A percentile compares a stretch with the other conserved stretches of the same genome.
These are phyloP conservation scores for Blastobotrys ciferrii DNA, from an alignment of 1,139 yeast genomes.

Conservation along the genomic window DNA sequence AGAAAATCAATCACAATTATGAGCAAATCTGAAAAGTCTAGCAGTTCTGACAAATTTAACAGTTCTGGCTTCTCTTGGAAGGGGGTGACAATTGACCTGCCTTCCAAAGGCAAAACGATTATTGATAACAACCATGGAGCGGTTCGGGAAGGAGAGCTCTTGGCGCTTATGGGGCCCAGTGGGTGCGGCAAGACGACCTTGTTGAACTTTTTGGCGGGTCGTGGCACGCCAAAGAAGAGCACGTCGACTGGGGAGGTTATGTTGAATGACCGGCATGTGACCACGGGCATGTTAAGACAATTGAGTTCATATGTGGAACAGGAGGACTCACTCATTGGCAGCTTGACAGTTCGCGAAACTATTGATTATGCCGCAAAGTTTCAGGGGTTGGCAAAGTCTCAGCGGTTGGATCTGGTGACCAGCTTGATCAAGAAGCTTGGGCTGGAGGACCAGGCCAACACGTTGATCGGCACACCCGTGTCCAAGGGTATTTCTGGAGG, in stretches of 20 bases:
- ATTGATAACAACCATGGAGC: conserved; percentile 36
- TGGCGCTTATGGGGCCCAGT: conserved; percentile 51
- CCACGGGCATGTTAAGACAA: conserved; percentile 39
- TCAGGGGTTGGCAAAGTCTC: conserved; percentile 42
- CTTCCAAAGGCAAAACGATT: conserved; percentile 7
- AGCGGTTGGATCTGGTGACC: conserved; percentile 50
- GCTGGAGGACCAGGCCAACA: conserved; percentile 49
- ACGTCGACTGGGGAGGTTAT: conserved; percentile 13
- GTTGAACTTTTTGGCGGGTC: conserved; percentile 42
- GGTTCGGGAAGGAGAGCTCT: conserved; percentile 19
- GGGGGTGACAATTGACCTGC: conserved; percentile 7
- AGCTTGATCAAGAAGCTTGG: conserved; percentile 55
- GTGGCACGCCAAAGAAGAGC: conserved; percentile 32
- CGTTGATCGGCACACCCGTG: conserved; percentile 54
- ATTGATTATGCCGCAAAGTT: conserved; percentile 53
- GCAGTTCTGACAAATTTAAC: background rate
- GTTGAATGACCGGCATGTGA: conserved; percentile 9
- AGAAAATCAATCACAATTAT: background rate
- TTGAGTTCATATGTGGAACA: conserved; percentile 59
- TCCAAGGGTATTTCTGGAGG: conserved; percentile 55
- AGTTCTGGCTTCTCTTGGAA: conserved; percentile 5
- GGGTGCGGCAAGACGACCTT: conserved; percentile 52
- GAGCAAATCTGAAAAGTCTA: background rate
- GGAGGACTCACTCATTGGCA: conserved; percentile 54
- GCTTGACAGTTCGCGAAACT: conserved; percentile 54